A percentile compares a stretch with the other conserved stretches of the same genome.
These are phyloP conservation scores for Bipolaris gigantea DNA, from an alignment of 2,329 filamentous ascomycete species.

Conservation along the genomic window DNA sequence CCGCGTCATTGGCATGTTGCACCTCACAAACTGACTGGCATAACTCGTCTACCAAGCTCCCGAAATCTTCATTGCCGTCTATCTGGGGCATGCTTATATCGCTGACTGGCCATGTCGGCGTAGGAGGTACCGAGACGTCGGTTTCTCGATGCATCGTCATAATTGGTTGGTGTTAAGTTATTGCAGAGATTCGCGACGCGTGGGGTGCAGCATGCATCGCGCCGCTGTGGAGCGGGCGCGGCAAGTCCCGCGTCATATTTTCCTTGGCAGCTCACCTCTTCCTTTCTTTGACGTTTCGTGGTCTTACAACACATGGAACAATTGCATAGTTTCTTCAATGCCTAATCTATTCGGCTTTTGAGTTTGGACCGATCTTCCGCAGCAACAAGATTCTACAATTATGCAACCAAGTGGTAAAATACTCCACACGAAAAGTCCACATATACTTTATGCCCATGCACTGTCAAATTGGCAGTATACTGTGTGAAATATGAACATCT, in stretches of 20 bases:
- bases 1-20: conserved; percentile 2
- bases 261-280: conserved; percentile 19
- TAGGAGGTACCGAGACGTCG: conserved; percentile 35
- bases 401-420: too few species aligned
- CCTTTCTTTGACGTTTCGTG: not conserved
- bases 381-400: too few species aligned
- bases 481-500: too few species aligned
- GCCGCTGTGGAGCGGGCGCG: not conserved
- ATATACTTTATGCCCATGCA: too few species aligned
- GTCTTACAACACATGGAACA: too few species aligned
- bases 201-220: conserved; percentile 11
- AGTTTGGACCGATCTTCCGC: too few species aligned
- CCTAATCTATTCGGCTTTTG: too few species aligned
- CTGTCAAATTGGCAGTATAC: too few species aligned
- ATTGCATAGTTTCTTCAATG: too few species aligned
- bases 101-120: conserved; percentile 32
- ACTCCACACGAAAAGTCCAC: too few species aligned
- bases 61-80: conserved; percentile 61
- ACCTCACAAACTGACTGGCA: conserved; percentile 46
- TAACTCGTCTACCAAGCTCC: conserved; percentile 67
- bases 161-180: conserved; percentile 7
- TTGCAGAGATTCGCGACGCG: conserved; percentile 10
- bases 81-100: conserved; percentile 59
- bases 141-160: conserved; percentile 4
- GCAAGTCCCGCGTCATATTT: conserved; percentile 18